Evolutionary conservation across 345 rosid species (phyloP).

Genomic region (Lumnitzera littorea): DNA sequence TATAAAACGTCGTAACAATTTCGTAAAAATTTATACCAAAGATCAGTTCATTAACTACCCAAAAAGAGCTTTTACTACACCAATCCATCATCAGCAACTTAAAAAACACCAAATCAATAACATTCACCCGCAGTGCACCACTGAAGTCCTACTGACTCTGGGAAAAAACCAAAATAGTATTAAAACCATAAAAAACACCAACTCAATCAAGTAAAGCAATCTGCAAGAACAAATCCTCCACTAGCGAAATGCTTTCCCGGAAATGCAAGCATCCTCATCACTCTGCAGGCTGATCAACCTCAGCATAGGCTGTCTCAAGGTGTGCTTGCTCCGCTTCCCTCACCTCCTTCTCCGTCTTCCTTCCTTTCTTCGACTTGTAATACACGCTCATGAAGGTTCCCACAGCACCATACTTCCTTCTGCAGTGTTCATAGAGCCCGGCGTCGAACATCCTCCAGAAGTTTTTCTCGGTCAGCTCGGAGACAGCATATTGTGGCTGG

Average conservation of each 20-base stretch:
- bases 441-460: conserved; percentile 99
- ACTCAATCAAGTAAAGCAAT: conserved; percentile 1
- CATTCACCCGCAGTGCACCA: too few relatives aligned
- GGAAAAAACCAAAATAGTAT: too few relatives aligned
- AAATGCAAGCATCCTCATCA: conserved; percentile 6
- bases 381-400: conserved; percentile 98
- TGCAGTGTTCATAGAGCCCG: conserved; percentile 69
- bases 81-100: too few relatives aligned
- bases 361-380: conserved; percentile 96
- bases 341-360: conserved; percentile 99
- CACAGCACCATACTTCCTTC: conserved; percentile 83
- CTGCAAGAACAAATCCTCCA: background rate
- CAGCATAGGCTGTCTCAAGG: conserved; percentile 62
- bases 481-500: conserved; percentile 97
- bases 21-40: too few relatives aligned
- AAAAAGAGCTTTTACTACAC: too few relatives aligned
- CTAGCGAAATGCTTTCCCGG: conserved; percentile 3
- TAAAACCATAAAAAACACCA: too few relatives aligned
- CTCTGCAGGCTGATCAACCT: conserved; percentile 26
- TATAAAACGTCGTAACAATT: too few relatives aligned
- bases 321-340: conserved; percentile 90
- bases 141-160: too few relatives aligned
- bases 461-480: conserved; percentile 77
- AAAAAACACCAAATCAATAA: too few relatives aligned
- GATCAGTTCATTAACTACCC: too few relatives aligned